phyloP scores from a whole-genome alignment of 306 rosid genomes.

The Quercus berberidifolia region DNA sequence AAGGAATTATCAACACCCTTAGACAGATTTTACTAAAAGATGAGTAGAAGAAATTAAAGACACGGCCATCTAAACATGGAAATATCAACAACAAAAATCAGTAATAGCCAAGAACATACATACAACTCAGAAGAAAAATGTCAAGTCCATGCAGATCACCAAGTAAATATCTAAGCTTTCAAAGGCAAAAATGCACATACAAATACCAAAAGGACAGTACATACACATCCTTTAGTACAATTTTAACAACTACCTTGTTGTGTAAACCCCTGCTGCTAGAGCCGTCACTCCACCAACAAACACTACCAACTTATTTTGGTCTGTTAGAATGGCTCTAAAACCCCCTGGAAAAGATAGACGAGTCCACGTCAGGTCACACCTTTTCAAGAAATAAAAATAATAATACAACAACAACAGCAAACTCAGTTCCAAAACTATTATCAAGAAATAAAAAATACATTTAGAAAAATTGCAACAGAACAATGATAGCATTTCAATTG shows the following conservation, averaged over 20 bases:
- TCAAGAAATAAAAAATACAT: too few relatives aligned
- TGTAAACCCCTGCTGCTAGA: conserved; percentile 92
- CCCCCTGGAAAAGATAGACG: conserved; percentile 70
- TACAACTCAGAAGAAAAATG: neutral
- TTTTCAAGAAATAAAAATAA: neutral
- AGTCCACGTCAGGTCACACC: neutral
- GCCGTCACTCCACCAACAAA: conserved; percentile 98
- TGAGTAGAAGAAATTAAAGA: neutral
- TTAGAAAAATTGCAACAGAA: too few relatives aligned
- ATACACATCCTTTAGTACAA: conserved; percentile 5
- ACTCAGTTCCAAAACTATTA: too few relatives aligned
- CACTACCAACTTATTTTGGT: conserved; percentile 94
- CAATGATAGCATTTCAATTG: too few relatives aligned
- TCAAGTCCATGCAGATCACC: neutral
- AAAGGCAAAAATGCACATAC: neutral
- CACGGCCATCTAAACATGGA: neutral
- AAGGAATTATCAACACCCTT: neutral
- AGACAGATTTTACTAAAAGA: neutral
- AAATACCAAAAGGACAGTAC: neutral
- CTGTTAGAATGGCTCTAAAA: conserved; percentile 83
- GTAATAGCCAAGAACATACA: too few relatives aligned
- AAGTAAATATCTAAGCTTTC: neutral
- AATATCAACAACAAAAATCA: neutral
- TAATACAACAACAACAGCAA: neutral
- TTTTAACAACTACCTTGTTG: conserved; percentile 64